Percentiles rank a stretch among this genome's conserved stretches.
These are phyloP conservation scores for Linnemannia exigua DNA, from an alignment of 192 early-diverging fungal genomes.

Conservation along the genomic window DNA sequence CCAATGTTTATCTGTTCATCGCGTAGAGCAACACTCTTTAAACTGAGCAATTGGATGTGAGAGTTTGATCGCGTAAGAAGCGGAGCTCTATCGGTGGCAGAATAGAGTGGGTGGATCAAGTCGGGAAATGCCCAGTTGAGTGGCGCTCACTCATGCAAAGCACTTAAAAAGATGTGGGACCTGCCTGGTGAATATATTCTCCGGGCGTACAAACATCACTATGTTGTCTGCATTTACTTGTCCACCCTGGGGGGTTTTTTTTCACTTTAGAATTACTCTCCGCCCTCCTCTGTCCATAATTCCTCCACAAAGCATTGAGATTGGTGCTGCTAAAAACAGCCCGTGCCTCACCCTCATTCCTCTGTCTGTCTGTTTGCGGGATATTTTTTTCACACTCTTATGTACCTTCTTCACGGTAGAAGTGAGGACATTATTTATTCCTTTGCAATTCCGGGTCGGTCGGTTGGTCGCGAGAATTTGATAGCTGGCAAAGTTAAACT, in stretches of 20 bases:
- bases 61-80: too few species aligned
- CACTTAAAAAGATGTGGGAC: too few species aligned
- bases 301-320: background rate
- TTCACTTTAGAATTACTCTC: background rate
- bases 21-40: too few species aligned
- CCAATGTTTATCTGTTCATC: too few species aligned
- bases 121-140: too few species aligned
- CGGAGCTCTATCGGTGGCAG: too few species aligned
- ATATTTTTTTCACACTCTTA: background rate
- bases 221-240: background rate
- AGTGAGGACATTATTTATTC: background rate
- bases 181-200: too few species aligned
- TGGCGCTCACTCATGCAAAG: too few species aligned
- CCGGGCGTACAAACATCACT: too few species aligned
- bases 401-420: background rate
- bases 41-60: too few species aligned
- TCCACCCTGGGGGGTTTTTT: background rate
- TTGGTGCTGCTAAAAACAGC: background rate
- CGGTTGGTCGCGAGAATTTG: background rate
- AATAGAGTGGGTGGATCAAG: too few species aligned
- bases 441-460: constrained; percentile 1
- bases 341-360: background rate
- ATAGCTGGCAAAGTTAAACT: background rate
- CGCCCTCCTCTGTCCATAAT: background rate
- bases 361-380: background rate